Conservation (phyloP, 768 basidiomycete genomes). For the Rhizopogon rudus region DNA sequence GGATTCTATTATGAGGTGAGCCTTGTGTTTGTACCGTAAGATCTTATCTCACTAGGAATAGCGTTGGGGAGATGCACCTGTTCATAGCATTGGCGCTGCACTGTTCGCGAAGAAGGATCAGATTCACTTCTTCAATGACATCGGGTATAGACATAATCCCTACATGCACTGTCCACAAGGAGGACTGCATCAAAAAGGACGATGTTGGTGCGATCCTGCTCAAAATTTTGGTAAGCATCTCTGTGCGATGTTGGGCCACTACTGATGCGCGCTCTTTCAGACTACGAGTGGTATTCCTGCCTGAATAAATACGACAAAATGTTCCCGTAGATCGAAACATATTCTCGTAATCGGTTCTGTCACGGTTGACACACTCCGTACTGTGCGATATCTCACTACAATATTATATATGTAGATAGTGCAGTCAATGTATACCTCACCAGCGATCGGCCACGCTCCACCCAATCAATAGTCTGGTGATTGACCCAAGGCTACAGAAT, state of each 20-base stretch:
- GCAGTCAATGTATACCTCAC: not conserved
- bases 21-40: conserved; percentile 2
- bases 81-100: conserved; percentile 80
- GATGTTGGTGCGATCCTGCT: conserved; percentile 67
- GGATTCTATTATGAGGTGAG: conserved; percentile 90
- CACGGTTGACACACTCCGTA: not conserved
- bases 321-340: conserved; percentile 29
- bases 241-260: not conserved
- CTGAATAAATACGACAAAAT: conserved; percentile 68
- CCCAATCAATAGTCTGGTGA: not conserved
- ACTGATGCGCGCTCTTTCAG: conserved; percentile 30
- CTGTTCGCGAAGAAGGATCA: conserved; percentile 71
- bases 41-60: conserved; percentile 17
- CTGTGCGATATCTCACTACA: not conserved
- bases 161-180: conserved; percentile 75
- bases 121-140: conserved; percentile 79
- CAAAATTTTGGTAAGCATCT: conserved; percentile 59
- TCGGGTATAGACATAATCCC: conserved; percentile 78
- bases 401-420: not conserved
- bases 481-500: conserved; percentile 49
- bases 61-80: conserved; percentile 86
- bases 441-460: not conserved
- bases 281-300: conserved; percentile 88
- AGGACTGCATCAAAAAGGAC: conserved; percentile 48
- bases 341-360: not conserved